Base-by-base conservation (phyloP, 257 asterid species). In the Solanum pennellii region DNA sequence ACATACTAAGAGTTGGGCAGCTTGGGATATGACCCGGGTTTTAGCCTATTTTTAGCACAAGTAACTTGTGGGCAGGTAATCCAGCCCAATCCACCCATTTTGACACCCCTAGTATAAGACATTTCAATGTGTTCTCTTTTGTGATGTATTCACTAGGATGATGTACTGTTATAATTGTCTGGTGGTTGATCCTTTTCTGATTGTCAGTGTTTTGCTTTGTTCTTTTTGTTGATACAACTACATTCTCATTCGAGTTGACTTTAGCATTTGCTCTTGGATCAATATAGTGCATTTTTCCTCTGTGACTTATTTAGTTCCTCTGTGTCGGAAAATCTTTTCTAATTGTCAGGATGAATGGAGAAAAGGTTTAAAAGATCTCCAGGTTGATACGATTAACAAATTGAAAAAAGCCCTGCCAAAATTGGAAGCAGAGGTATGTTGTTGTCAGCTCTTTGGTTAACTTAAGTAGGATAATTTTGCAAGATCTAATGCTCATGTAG, bases 341-440 rank as follows among this genome's bases (percentile, higher is more conserved):
- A 45, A 49, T 73, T 86, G 85, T 84, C 89, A 96, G 98, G 96
- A 93, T 20, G 99, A 96, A 91, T 96, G 98, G 98, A 90, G 93
- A 88, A 92, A 87, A 89, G 99, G 97, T 27, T 91, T 96, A 88
- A 93, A 90, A 90, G 93, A 90, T 20, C 89, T 95, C 71, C 89
- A 92, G 89, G 98, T 89, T 75, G 97, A 92, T 86, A 89, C 93
- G 6, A 82, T 92, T 59, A 83, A 23, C 82, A 94, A 94, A 89
- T 87, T 96, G 77, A 93, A 92, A 93, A 94, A 93, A 89, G 90
- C 95, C 14, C 91, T 96, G 84, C 75, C 90, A 80, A 93, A 89
- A 66, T 92, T 96, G 87, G 98, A 93, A 90, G 91, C 88, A 84
- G 98, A 93, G 97, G 99, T 95, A 90, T 3, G 52, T 41, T 29